Percentiles rank a stretch among this genome's conserved stretches.
These are phyloP conservation scores for Lepidium campestre DNA, from an alignment of 441 rosid species.

Conservation along the genomic window DNA sequence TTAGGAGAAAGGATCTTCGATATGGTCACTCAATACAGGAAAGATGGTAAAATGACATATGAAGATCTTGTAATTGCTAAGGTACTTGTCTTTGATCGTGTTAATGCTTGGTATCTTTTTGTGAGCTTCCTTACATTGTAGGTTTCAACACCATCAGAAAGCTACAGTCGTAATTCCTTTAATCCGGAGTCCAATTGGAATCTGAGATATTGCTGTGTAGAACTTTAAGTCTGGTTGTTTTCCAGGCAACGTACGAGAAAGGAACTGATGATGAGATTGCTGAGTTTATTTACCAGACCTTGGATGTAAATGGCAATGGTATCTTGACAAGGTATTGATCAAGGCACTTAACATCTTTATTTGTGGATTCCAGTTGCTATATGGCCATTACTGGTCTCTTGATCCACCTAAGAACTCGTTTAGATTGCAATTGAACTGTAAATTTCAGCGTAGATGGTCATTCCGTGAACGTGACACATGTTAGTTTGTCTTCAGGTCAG, in stretches of 20 bases:
- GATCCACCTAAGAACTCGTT: neutral
- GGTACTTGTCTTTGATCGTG: conserved; percentile 24
- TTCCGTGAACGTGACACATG: neutral
- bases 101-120: neutral
- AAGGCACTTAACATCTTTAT: neutral
- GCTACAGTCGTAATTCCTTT: neutral
- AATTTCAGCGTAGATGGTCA: neutral
- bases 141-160: neutral
- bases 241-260: conserved; percentile 74
- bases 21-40: conserved; percentile 55
- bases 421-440: neutral
- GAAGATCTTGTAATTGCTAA: conserved; percentile 81
- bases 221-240: neutral
- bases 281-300: conserved; percentile 63
- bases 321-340: conserved; percentile 46
- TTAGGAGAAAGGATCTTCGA: conserved; percentile 63
- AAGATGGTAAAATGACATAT: conserved; percentile 52
- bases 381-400: neutral
- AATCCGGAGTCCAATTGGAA: neutral
- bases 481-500: conserved; percentile 52
- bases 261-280: conserved; percentile 80
- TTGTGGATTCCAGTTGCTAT: neutral
- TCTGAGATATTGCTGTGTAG: neutral
- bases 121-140: neutral
- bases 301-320: conserved; percentile 63